Percentiles rank a stretch among this genome's conserved stretches.
phyloP scores from a whole-genome alignment of 1,284 basidiomycete genomes.

The Ceratobasidium sp. region DNA sequence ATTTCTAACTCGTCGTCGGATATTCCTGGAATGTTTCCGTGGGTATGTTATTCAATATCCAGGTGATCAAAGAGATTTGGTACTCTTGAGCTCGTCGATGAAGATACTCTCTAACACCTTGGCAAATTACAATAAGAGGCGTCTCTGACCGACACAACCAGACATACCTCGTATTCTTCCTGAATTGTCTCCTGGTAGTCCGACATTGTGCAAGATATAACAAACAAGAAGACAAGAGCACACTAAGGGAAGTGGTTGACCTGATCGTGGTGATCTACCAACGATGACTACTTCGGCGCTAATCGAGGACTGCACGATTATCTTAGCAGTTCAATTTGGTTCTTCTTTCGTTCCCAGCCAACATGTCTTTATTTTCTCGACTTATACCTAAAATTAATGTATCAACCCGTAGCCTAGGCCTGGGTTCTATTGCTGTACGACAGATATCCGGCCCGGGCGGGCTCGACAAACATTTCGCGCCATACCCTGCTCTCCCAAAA shows the following conservation, averaged over 20 bases:
- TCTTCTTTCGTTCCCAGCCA: not conserved
- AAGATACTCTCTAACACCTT: conserved; percentile 97
- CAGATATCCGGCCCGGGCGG: not conserved
- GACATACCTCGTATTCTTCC: conserved; percentile 88
- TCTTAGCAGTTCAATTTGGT: conserved; percentile 1
- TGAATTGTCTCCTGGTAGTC: conserved; percentile 59
- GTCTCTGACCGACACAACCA: conserved; percentile 23
- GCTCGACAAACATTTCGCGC: conserved; percentile 36
- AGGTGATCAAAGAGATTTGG: conserved; percentile 57
- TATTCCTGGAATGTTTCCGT: conserved; percentile 69
- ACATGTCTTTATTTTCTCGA: conserved; percentile 19
- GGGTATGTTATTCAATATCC: conserved; percentile 61
- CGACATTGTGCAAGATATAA: conserved; percentile 46
- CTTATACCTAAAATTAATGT: not conserved
- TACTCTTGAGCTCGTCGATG: conserved; percentile 91
- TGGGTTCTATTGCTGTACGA: not conserved
- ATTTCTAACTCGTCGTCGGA: conserved; percentile 86
- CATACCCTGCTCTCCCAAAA: conserved; percentile 32
- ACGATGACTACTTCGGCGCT: conserved; percentile 35
- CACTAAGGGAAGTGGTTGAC: not conserved
- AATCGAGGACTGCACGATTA: conserved; percentile 51
- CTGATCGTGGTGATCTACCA: conserved; percentile 43
- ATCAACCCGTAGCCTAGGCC: not conserved
- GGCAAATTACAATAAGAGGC: conserved; percentile 32
- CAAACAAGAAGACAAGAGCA: too few relatives aligned